Percentiles rank a stretch among this genome's conserved stretches.
Evolutionary conservation across 1,284 basidiomycete genomes (phyloP).

Genomic region (Hypsizygus ulmarius): DNA sequence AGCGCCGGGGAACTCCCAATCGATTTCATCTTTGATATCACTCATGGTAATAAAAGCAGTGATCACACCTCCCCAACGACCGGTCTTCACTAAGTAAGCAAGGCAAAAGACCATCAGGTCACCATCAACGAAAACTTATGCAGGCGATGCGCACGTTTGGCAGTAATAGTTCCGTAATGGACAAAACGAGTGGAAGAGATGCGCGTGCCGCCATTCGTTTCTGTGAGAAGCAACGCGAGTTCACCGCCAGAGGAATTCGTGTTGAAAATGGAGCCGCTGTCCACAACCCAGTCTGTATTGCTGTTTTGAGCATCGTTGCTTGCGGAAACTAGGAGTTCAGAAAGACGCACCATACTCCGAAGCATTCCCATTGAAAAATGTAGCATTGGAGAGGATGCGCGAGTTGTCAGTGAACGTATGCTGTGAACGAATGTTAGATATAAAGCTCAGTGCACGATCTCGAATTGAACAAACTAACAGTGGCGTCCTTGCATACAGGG

Average conservation of each 20-base stretch:
- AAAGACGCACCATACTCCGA: slow-evolving; percentile 47
- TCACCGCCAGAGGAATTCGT: slow-evolving; percentile 60
- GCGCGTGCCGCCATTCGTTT: slow-evolving; percentile 71
- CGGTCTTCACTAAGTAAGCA: slow-evolving; percentile 54
- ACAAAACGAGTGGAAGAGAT: slow-evolving; percentile 79
- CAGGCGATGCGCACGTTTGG: slow-evolving; percentile 48
- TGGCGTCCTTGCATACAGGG: slow-evolving; percentile 67
- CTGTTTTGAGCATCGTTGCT: background rate
- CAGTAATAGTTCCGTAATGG: slow-evolving; percentile 77
- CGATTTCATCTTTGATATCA: slow-evolving; percentile 82
- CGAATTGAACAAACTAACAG: slow-evolving; percentile 37
- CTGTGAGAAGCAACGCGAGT: slow-evolving; percentile 62
- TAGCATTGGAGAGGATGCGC: slow-evolving; percentile 62
- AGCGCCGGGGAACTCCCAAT: slow-evolving; percentile 77
- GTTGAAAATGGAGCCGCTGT: slow-evolving; percentile 65
- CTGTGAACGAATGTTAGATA: slow-evolving; percentile 28
- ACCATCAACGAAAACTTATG: background rate
- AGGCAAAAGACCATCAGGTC: background rate
- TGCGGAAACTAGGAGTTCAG: background rate
- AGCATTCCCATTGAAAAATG: slow-evolving; percentile 73
- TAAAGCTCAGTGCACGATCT: background rate
- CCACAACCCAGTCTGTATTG: slow-evolving; percentile 62
- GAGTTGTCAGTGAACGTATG: slow-evolving; percentile 65
- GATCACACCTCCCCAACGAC: slow-evolving; percentile 73
- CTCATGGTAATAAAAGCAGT: slow-evolving; percentile 87